A percentile compares a stretch with the other conserved stretches of the same genome.
These are phyloP conservation scores for Lasiosphaeria hispida DNA, from an alignment of 495 filamentous ascomycete species.

Conservation along the genomic window DNA sequence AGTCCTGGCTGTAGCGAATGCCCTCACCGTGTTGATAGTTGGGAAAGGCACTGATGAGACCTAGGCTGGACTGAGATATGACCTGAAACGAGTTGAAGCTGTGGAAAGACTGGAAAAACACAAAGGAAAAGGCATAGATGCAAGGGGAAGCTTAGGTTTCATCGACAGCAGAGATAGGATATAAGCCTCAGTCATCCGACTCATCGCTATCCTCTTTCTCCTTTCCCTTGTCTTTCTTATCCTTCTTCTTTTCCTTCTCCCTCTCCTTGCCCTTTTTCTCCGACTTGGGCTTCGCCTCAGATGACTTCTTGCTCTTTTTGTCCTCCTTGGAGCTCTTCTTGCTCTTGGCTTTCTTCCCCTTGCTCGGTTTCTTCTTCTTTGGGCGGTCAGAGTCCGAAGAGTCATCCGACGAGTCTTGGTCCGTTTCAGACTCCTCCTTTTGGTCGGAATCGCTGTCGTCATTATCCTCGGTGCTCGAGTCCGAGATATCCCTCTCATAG, in stretches of 20 bases:
- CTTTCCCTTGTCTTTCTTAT: neutral
- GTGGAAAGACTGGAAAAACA: too few relatives aligned
- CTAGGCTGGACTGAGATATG: too few relatives aligned
- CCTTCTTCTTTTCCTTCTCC: conserved; percentile 6
- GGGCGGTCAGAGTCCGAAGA: neutral
- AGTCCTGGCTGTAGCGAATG: too few relatives aligned
- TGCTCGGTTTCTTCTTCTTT: too few relatives aligned
- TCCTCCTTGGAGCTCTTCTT: neutral
- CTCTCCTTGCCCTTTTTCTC: neutral
- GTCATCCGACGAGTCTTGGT: neutral
- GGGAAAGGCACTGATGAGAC: too few relatives aligned
- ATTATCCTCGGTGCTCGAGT: neutral
- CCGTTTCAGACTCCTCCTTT: neutral
- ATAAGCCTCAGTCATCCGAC: neutral
- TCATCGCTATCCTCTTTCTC: neutral
- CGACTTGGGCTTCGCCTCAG: too few relatives aligned
- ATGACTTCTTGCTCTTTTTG: neutral
- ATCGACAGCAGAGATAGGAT: too few relatives aligned
- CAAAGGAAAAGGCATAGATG: too few relatives aligned
- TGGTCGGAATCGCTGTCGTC: too few relatives aligned
- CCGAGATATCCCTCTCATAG: neutral
- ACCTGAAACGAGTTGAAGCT: too few relatives aligned
- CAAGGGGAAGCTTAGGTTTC: too few relatives aligned
- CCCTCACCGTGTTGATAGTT: too few relatives aligned
- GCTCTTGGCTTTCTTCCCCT: neutral